Conservation (phyloP, 2,329 filamentous ascomycete genomes). For the Rhynchosporium graminicola region DNA sequence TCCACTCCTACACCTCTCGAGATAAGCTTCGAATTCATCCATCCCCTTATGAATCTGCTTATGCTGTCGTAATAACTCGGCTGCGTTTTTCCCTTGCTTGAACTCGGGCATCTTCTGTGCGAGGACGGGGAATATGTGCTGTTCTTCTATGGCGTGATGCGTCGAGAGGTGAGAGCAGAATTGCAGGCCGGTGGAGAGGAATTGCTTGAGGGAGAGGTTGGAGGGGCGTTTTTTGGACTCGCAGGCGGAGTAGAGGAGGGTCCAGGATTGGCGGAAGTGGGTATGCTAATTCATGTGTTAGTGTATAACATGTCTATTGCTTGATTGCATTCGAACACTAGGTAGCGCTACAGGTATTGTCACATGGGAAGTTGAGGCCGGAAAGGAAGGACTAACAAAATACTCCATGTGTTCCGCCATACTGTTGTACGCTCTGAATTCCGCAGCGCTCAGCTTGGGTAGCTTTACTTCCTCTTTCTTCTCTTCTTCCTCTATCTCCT, state of each 20-base stretch:
- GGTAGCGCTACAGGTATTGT: not conserved
- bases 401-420: slow-evolving; percentile 64
- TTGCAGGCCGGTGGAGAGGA: slow-evolving; percentile 66
- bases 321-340: not conserved
- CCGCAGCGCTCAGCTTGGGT: slow-evolving; percentile 56
- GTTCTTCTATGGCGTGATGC: slow-evolving; percentile 84
- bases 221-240: slow-evolving; percentile 57
- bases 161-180: slow-evolving; percentile 70
- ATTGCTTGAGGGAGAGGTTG: slow-evolving; percentile 66
- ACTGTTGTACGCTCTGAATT: slow-evolving; percentile 62
- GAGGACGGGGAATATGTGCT: slow-evolving; percentile 76
- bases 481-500: slow-evolving; percentile 19
- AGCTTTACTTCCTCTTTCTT: slow-evolving; percentile 38
- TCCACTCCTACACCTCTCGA: slow-evolving; percentile 61
- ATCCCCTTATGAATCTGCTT: slow-evolving; percentile 76
- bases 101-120: slow-evolving; percentile 81
- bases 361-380: not conserved
- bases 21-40: slow-evolving; percentile 66
- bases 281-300: slow-evolving; percentile 57
- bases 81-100: slow-evolving; percentile 48
- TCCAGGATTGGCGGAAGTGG: slow-evolving; percentile 76
- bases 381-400: slow-evolving; percentile 48
- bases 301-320: not conserved
- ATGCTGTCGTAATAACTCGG: slow-evolving; percentile 73
- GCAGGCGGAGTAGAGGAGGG: slow-evolving; percentile 67